Evolutionary conservation across 1,284 basidiomycete species (phyloP).

Genomic region (Ceratobasidium sp.): DNA sequence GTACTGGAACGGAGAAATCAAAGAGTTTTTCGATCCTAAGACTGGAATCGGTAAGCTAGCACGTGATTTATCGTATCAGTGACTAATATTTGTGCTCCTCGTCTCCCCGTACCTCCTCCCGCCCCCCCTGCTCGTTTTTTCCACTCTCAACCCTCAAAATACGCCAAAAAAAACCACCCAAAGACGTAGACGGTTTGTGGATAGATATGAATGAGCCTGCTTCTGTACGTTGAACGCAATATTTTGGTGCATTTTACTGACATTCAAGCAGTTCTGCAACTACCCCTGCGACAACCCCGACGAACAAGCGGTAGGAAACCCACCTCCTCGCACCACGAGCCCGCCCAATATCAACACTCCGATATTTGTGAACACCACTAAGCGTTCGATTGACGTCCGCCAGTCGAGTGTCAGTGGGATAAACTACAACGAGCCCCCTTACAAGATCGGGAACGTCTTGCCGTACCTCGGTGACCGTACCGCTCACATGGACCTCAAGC

Average conservation of each 20-base stretch:
- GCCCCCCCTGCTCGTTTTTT: neutral
- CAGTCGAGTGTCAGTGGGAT: neutral
- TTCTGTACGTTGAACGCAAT: slow-evolving; percentile 45
- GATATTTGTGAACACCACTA: slow-evolving; percentile 53
- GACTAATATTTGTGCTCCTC: slow-evolving; percentile 25
- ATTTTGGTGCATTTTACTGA: neutral
- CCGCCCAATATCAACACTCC: slow-evolving; percentile 54
- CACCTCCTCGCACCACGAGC: no score
- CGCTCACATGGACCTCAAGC: slow-evolving; percentile 57
- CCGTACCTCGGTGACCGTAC: slow-evolving; percentile 46
- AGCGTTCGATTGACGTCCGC: slow-evolving; percentile 9
- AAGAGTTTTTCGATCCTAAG: slow-evolving; percentile 62
- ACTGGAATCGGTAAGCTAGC: slow-evolving; percentile 55
- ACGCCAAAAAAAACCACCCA: neutral
- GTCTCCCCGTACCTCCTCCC: slow-evolving; percentile 29
- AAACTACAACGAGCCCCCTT: slow-evolving; percentile 40
- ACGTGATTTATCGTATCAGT: no score
- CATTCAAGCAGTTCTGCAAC: slow-evolving; percentile 1
- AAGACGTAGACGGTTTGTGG: slow-evolving; percentile 71
- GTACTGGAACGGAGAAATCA: slow-evolving; percentile 70
- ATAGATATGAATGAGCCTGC: slow-evolving; percentile 78
- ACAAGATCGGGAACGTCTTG: slow-evolving; percentile 40
- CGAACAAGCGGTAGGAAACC: slow-evolving; percentile 37
- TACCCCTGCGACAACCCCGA: slow-evolving; percentile 45
- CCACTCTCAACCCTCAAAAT: neutral